Conservation (phyloP, 208 protist species). For the Phytomonas sp. region DNA sequence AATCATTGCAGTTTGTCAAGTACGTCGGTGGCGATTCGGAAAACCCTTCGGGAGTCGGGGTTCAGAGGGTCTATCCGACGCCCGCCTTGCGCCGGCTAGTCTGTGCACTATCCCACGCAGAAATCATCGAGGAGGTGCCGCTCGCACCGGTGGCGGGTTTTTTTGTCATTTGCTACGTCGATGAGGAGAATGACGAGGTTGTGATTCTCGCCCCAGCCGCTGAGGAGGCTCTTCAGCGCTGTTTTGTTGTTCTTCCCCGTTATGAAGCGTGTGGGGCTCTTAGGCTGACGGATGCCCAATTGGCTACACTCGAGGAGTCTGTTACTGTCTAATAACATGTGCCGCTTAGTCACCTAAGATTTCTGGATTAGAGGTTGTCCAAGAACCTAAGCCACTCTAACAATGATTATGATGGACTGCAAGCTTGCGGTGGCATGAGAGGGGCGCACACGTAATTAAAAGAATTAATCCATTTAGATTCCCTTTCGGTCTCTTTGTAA, state of each 20-base stretch:
- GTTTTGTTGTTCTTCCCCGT: constrained; percentile 59
- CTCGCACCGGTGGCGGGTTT: constrained; percentile 65
- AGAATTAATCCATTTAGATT: too few species aligned
- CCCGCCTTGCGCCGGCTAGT: constrained; percentile 23
- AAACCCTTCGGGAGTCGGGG: neutral
- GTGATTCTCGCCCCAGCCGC: constrained; percentile 53
- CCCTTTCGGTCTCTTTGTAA: too few species aligned
- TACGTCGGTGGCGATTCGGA: constrained; percentile 12
- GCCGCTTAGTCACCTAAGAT: neutral
- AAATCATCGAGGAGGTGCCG: constrained; percentile 65
- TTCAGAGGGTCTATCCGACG: neutral
- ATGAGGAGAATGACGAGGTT: constrained; percentile 66
- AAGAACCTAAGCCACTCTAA: neutral
- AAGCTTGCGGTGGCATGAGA: neutral
- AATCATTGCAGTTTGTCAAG: constrained; percentile 44
- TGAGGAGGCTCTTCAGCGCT: constrained; percentile 41
- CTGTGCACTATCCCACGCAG: constrained; percentile 72
- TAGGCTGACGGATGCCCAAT: constrained; percentile 29
- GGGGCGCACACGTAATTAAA: too few species aligned
- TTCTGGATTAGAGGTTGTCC: neutral
- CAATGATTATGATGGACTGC: neutral
- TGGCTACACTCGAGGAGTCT: constrained; percentile 51
- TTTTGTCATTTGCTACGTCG: constrained; percentile 48
- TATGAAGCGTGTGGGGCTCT: constrained; percentile 23
- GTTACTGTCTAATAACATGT: constrained; percentile 28